A percentile compares a stretch with the other conserved stretches of the same genome.
These are phyloP conservation scores for Colletotrichum magnum DNA, from an alignment of 2,329 filamentous ascomycete genomes.

Conservation along the genomic window DNA sequence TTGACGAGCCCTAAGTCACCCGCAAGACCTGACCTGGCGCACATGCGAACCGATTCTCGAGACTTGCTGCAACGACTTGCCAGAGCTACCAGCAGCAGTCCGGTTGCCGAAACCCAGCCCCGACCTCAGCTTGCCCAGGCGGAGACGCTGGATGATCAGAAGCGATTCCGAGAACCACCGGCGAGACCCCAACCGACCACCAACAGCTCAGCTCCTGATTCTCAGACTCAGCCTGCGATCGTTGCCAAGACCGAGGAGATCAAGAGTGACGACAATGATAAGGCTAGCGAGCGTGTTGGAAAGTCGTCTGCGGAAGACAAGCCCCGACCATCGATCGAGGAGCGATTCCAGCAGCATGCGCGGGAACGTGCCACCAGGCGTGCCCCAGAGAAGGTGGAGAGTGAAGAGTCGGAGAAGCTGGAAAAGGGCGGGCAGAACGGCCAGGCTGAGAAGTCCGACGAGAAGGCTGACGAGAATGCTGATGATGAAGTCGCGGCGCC, in stretches of 20 bases:
- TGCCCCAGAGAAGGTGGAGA: not conserved
- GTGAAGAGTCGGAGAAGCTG: not conserved
- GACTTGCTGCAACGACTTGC: slow-evolving; percentile 66
- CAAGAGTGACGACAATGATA: slow-evolving; percentile 4
- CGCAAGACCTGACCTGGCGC: slow-evolving; percentile 16
- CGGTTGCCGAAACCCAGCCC: slow-evolving; percentile 47
- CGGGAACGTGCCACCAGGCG: not conserved
- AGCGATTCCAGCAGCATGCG: not conserved
- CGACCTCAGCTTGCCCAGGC: not conserved
- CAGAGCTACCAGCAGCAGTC: slow-evolving; percentile 62
- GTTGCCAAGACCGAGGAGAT: not conserved
- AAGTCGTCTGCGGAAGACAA: slow-evolving; percentile 1
- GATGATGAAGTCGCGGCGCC: not conserved
- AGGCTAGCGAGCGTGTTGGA: not conserved
- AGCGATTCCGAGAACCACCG: too few relatives aligned
- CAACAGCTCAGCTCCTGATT: too few relatives aligned
- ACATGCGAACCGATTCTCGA: slow-evolving; percentile 57
- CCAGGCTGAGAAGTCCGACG: not conserved
- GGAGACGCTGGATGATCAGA: not conserved
- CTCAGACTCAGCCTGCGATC: too few relatives aligned
- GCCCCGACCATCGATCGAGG: not conserved
- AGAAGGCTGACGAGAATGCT: not conserved
- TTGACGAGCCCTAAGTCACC: slow-evolving; percentile 27
- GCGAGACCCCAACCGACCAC: too few relatives aligned
- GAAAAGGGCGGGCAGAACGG: not conserved